phyloP scores from a whole-genome alignment of 2,329 filamentous ascomycete species.

The Fusarium graminum region DNA sequence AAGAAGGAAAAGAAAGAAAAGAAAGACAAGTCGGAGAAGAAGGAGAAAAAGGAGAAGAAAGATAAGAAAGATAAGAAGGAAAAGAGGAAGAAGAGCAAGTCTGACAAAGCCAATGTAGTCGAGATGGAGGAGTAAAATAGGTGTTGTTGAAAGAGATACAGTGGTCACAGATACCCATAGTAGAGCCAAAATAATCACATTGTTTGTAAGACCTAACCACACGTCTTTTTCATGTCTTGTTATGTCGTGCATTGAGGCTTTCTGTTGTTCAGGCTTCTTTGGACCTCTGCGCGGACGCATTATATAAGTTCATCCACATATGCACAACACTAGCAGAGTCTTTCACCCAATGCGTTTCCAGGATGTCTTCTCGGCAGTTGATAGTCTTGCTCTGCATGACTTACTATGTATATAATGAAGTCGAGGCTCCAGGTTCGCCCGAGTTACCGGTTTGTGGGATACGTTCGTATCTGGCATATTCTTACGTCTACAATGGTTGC shows the following conservation, averaged over 20 bases:
- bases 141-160: slow-evolving; percentile 14
- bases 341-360: too few relatives aligned
- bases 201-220: slow-evolving; percentile 1
- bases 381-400: too few relatives aligned
- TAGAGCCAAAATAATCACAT: slow-evolving; percentile 11
- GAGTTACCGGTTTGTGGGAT: too few relatives aligned
- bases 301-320: too few relatives aligned
- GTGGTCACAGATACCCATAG: slow-evolving; percentile 41
- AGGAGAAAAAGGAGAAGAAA: slow-evolving; percentile 12
- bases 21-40: slow-evolving; percentile 15
- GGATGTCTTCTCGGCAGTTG: too few relatives aligned
- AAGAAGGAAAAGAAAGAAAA: slow-evolving; percentile 20
- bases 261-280: background rate
- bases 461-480: too few relatives aligned
- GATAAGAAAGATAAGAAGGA: slow-evolving; percentile 24
- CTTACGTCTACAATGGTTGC: too few relatives aligned
- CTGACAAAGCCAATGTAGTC: slow-evolving; percentile 12
- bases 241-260: background rate
- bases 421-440: too few relatives aligned
- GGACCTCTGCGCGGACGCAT: too few relatives aligned
- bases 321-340: too few relatives aligned
- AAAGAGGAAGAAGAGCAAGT: slow-evolving; percentile 27
- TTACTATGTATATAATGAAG: too few relatives aligned
- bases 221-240: background rate
- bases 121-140: slow-evolving; percentile 31